phyloP scores from a whole-genome alignment of 23 red algal species.

The Gracilaria domingensis region DNA sequence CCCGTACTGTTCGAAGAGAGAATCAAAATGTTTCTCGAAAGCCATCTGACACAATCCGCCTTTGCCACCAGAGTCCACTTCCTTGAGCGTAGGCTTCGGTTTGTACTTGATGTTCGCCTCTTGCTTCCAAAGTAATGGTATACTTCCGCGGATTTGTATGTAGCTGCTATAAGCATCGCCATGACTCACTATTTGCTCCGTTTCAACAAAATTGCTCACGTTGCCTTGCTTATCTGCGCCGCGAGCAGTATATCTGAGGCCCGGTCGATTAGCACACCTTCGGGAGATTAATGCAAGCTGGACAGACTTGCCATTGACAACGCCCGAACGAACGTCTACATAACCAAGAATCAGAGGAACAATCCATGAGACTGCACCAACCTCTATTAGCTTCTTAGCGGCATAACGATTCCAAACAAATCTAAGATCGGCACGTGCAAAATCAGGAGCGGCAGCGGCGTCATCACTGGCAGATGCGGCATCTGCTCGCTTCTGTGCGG shows the following conservation, averaged over 20 bases:
- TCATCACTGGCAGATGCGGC: slow-evolving; percentile 35
- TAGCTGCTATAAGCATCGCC: slow-evolving; percentile 73
- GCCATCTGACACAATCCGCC: slow-evolving; percentile 48
- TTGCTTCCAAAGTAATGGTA: slow-evolving; percentile 93
- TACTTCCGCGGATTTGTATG: slow-evolving; percentile 87
- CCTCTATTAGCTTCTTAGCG: slow-evolving; percentile 49
- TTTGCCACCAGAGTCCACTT: slow-evolving; percentile 61
- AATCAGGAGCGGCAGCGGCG: slow-evolving; percentile 58
- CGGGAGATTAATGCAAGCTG: slow-evolving; percentile 84
- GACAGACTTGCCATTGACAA: slow-evolving; percentile 85
- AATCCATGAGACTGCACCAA: slow-evolving; percentile 65
- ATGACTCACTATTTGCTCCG: slow-evolving; percentile 82
- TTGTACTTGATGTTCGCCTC: slow-evolving; percentile 85
- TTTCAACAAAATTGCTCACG: slow-evolving; percentile 97
- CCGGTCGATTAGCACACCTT: slow-evolving; percentile 73
- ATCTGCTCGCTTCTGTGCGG: slow-evolving; percentile 61
- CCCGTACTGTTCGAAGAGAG: slow-evolving; percentile 82
- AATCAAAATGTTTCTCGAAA: slow-evolving; percentile 85
- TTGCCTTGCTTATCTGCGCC: slow-evolving; percentile 90
- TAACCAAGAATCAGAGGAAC: slow-evolving; percentile 78
- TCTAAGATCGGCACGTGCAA: slow-evolving; percentile 67
- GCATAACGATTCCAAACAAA: slow-evolving; percentile 88
- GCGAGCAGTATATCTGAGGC: slow-evolving; percentile 80
- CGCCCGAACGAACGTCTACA: slow-evolving; percentile 65
- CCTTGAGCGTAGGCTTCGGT: slow-evolving; percentile 67